Evolutionary conservation across 2,329 filamentous ascomycete genomes (phyloP), one percentile per base, ranked within the genome.

Genomic region (Exophiala sp.): DNA sequence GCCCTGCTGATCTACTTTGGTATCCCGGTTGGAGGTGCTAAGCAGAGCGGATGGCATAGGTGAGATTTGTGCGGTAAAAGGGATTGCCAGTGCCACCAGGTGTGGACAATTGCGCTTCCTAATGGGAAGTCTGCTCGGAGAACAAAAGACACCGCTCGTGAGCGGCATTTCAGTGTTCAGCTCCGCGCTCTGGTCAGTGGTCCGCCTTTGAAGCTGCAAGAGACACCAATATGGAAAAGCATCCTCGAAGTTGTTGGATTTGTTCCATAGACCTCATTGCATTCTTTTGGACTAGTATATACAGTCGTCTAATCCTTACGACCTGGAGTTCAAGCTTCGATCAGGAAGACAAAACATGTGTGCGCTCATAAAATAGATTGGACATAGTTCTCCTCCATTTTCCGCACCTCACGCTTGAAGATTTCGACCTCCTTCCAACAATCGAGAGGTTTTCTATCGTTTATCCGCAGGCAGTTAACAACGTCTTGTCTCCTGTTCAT

Each of bases 361-460:
- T 18, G 30, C 40, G n/a, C 22, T 58, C 63, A 64, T 50, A 87
- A 78, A 48, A 94, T 82, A 72, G 83, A 88, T 65, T 94, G 85
- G 29, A 96, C 88, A 81, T 94, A 97, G 21, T 76, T 77, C 70
- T 81, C 84, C 79, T 96, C 91, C 70, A 96, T 69, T 72, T 81
- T 82, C 60, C 86, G 81, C 43, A 97, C 90, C 76, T 95, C 88
- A 62, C 79, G 78, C 80, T 90, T 95, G 70, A 97, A 97, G 16
- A 75, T 76, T 73, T 94, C 85, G 19, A 96, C 88, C 78, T 96
- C 89, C 70, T 83, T 79, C 86, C 87, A 96, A 78, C 91, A 97
- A 74, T 96, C 87, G 65, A 96, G 74, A 66, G 91, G 90, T 68
- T 88, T 79, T 58, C 88, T 78, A 70, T 96, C 90, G 68, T 96